phyloP scores from a whole-genome alignment of 495 filamentous ascomycete species.

The Cercophora newfieldiana region DNA sequence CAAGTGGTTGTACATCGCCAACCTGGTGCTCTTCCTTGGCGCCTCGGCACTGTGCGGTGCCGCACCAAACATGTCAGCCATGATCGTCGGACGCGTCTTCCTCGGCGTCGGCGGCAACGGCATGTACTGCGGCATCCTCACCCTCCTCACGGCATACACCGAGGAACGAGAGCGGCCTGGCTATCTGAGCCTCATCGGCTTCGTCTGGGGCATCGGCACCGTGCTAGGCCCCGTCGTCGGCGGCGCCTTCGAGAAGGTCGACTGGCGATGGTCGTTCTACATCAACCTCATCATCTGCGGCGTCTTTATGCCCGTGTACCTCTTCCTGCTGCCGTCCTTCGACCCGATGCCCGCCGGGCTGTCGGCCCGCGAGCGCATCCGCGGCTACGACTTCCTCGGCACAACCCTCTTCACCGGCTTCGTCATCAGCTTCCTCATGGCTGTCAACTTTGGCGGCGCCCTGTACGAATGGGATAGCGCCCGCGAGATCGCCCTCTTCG shows the following conservation, averaged over 20 bases:
- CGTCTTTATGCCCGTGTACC: slow-evolving; percentile 55
- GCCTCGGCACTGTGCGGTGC: slow-evolving; percentile 53
- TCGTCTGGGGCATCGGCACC: slow-evolving; percentile 53
- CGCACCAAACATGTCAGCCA: slow-evolving; percentile 25
- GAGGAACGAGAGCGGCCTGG: slow-evolving; percentile 44
- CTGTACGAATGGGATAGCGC: slow-evolving; percentile 54
- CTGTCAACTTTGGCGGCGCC: slow-evolving; percentile 55
- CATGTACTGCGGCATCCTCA: slow-evolving; percentile 52
- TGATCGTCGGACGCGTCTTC: slow-evolving; percentile 54
- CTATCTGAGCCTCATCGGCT: slow-evolving; percentile 47
- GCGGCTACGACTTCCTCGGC: slow-evolving; percentile 30
- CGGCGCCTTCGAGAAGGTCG: slow-evolving; percentile 56
- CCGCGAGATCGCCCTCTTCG: slow-evolving; percentile 53
- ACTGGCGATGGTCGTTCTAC: slow-evolving; percentile 69
- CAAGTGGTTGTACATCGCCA: slow-evolving; percentile 56
- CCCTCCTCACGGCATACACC: slow-evolving; percentile 45
- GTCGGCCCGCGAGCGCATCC: slow-evolving; percentile 39
- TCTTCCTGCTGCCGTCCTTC: slow-evolving; percentile 47
- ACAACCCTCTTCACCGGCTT: slow-evolving; percentile 41
- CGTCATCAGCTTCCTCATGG: slow-evolving; percentile 48
- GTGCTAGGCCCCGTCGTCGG: slow-evolving; percentile 63
- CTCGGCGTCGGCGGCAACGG: slow-evolving; percentile 48
- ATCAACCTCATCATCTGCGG: slow-evolving; percentile 64
- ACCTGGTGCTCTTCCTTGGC: slow-evolving; percentile 50
- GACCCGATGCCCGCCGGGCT: slow-evolving; percentile 44